Evolutionary conservation across 345 rosid genomes (phyloP).

Genomic region (Psidium guajava): DNA sequence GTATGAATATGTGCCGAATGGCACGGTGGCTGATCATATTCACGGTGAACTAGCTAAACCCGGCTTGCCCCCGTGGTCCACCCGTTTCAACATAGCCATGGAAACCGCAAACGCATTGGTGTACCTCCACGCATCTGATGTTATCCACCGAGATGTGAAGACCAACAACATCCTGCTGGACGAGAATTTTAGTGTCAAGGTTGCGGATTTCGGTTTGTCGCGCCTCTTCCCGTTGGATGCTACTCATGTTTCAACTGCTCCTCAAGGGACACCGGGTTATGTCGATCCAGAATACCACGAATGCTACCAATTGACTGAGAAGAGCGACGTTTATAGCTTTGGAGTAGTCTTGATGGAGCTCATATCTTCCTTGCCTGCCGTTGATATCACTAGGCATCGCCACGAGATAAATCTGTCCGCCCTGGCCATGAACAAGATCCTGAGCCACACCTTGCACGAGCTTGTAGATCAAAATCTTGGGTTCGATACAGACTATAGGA

Average conservation of each 20-base stretch:
- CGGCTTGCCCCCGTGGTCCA: conserved; percentile 53
- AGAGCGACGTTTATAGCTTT: conserved; percentile 86
- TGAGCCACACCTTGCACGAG: conserved; percentile 39
- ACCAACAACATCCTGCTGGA: conserved; percentile 84
- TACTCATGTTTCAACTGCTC: conserved; percentile 84
- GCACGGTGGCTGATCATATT: conserved; percentile 82
- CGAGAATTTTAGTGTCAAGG: conserved; percentile 63
- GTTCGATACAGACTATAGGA: conserved; percentile 41
- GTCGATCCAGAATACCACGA: conserved; percentile 88
- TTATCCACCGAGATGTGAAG: conserved; percentile 87
- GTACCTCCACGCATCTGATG: conserved; percentile 68
- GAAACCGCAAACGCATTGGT: conserved; percentile 73
- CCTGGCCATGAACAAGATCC: conserved; percentile 77
- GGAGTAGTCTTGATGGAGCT: conserved; percentile 59
- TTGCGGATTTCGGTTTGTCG: conserved; percentile 88
- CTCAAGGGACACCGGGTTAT: conserved; percentile 95
- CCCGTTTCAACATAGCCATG: conserved; percentile 59
- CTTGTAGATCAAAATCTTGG: conserved; percentile 69
- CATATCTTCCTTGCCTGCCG: conserved; percentile 78
- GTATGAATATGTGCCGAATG: conserved; percentile 76
- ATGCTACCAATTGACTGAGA: conserved; percentile 71
- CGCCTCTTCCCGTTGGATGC: conserved; percentile 59
- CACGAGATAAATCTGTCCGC: conserved; percentile 73
- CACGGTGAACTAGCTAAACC: conserved; percentile 58
- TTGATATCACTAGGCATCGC: conserved; percentile 70